These are phyloP conservation scores for Cutaneotrichosporon cavernicola DNA, from an alignment of 1,284 basidiomycete genomes.

Conservation along the genomic window DNA sequence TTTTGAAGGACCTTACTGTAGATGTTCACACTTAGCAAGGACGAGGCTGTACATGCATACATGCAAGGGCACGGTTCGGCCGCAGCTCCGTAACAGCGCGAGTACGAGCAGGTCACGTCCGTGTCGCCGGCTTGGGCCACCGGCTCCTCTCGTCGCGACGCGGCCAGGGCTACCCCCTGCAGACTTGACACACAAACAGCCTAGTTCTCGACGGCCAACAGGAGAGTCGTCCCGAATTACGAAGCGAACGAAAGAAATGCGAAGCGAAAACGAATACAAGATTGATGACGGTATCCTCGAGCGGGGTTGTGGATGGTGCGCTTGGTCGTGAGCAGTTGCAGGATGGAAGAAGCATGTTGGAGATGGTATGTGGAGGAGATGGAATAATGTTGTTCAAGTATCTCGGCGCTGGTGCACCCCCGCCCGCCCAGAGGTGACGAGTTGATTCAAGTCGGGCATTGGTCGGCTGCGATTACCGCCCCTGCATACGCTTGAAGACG, in stretches of 20 bases:
- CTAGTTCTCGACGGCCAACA: background rate
- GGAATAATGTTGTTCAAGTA: background rate
- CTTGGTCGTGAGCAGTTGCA: too few relatives aligned
- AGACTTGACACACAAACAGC: too few relatives aligned
- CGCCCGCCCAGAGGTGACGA: too few relatives aligned
- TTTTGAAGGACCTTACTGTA: too few relatives aligned
- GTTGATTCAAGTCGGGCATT: too few relatives aligned
- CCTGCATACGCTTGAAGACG: conserved; percentile 9
- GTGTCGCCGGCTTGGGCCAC: too few relatives aligned
- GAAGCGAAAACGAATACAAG: background rate
- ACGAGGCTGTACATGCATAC: background rate
- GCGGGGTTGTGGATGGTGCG: background rate
- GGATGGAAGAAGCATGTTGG: too few relatives aligned
- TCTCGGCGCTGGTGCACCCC: background rate
- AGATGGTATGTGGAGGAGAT: background rate
- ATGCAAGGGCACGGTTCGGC: background rate
- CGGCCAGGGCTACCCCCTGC: too few relatives aligned
- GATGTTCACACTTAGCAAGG: background rate
- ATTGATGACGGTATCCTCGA: background rate
- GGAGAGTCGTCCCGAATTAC: too few relatives aligned
- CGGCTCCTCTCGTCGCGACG: too few relatives aligned
- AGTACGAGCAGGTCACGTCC: background rate
- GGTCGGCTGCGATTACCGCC: background rate
- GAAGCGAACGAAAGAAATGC: background rate
- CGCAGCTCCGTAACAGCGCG: background rate